These are phyloP conservation scores for Sordariomycetes sp. DNA, from an alignment of 2,329 filamentous ascomycete species.

Conservation along the genomic window DNA sequence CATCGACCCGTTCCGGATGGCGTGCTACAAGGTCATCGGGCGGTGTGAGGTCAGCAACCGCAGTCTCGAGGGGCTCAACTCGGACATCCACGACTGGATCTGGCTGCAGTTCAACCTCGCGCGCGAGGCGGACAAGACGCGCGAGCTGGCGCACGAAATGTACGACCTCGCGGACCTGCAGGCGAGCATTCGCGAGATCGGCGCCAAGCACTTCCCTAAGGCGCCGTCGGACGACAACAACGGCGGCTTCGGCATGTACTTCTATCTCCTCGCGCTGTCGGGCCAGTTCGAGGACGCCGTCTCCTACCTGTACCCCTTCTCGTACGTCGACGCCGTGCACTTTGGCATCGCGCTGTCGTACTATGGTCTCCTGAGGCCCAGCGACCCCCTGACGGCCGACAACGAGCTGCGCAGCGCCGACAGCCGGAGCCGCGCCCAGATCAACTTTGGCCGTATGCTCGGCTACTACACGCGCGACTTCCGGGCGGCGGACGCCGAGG, in stretches of 20 bases:
- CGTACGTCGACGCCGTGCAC: constrained; percentile 87
- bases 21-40: constrained; percentile 95
- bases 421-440: constrained; percentile 59
- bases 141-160: constrained; percentile 52
- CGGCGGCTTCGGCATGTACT: constrained; percentile 73
- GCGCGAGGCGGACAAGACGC: constrained; percentile 47
- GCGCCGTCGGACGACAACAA: constrained; percentile 54
- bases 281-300: constrained; percentile 93
- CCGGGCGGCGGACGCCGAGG: constrained; percentile 75
- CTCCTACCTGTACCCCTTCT: constrained; percentile 80
- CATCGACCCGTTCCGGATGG: constrained; percentile 89
- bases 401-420: constrained; percentile 57
- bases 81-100: constrained; percentile 56
- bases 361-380: constrained; percentile 79
- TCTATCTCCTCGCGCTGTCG: constrained; percentile 80
- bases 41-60: constrained; percentile 56
- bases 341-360: constrained; percentile 82
- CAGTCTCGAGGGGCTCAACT: constrained; percentile 47
- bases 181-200: constrained; percentile 73
- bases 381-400: constrained; percentile 62
- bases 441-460: constrained; percentile 89
- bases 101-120: constrained; percentile 62
- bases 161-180: constrained; percentile 59
- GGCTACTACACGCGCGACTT: constrained; percentile 96
- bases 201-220: constrained; percentile 80